Evolutionary conservation across 106 monocot species (phyloP), one percentile per base, ranked within the genome.

Genomic region (Dioscorea dumetorum): DNA sequence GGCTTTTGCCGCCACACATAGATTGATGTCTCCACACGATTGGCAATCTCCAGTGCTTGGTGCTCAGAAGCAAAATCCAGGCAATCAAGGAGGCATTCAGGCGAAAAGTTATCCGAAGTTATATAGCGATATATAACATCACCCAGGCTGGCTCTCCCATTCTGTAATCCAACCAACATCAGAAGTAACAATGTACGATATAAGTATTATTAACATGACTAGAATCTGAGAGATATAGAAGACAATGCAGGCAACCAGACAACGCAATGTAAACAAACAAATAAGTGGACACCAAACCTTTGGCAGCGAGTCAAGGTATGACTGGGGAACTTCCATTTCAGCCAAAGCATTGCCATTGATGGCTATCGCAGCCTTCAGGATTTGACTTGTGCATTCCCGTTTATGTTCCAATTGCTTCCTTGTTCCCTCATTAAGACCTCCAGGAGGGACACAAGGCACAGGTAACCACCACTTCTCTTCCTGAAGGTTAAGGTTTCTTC

Each of bases 391-490:
- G 73, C 79, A 81, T 12, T 95, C 91, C 7, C 94, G 78, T 67
- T 91, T 95, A 69, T 91, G 85, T 58, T 83, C 77, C 49, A 95
- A 60, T 23, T 85, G 67, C 80, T 81, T 95, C 41, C 81, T 81
- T 16, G 79, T 67, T 52, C 67, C 80, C 70, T 91, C 87, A 15
- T 41, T 54, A 34, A 94, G 94, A 34, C 94, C 87, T 2, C 82
- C 87, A 41, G 84, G 57, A 18, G 94, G 90, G 0, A 90, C 87
- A 24, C 87, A 75, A 33, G 94, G 94, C 9, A 85, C 77, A 19
- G 94, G 94, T 51, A 94, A 78, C 94, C 94, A 94, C 94, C 94
- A 94, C 59, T 94, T 94, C 68, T 88, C 91, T 63, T 90, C 86
- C 57, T 84, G 87, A 4, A 80, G 81, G 4, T 67, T 79, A 62